Conservation (phyloP, 768 basidiomycete species). For the Rhodosporidiobolus odoratus region DNA sequence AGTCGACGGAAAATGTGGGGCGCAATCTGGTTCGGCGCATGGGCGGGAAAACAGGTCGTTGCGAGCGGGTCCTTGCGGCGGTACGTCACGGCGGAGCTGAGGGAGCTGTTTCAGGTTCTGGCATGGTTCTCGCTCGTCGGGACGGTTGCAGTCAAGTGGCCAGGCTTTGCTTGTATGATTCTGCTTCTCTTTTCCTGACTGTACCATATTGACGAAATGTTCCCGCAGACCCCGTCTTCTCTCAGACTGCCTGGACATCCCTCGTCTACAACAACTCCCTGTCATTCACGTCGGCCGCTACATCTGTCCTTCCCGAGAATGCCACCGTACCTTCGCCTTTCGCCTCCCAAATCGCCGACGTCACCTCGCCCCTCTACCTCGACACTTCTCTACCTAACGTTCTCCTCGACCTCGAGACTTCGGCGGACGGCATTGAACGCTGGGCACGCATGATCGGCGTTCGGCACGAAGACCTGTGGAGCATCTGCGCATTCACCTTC, state of each 20-base stretch:
- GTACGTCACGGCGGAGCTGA: conserved; percentile 85
- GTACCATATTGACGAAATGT: neutral
- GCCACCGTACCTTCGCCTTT: conserved; percentile 52
- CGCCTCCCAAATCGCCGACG: conserved; percentile 64
- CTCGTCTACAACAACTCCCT: conserved; percentile 46
- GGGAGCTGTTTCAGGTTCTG: conserved; percentile 87
- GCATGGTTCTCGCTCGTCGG: conserved; percentile 82
- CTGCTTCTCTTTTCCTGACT: neutral
- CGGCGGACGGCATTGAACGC: conserved; percentile 63
- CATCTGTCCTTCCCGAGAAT: conserved; percentile 12
- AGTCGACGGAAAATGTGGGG: conserved; percentile 64
- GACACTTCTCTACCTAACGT: conserved; percentile 63
- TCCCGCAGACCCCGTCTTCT: conserved; percentile 73
- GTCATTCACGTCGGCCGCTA: conserved; percentile 24
- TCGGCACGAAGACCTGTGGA: conserved; percentile 70
- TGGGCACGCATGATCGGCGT: conserved; percentile 82
- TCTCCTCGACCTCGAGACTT: conserved; percentile 55
- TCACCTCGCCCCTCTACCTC: conserved; percentile 70
- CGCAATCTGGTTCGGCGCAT: conserved; percentile 82
- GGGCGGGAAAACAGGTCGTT: conserved; percentile 83
- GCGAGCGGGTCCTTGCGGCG: conserved; percentile 78
- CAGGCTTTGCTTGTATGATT: conserved; percentile 72
- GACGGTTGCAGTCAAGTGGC: conserved; percentile 96
- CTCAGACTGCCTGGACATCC: conserved; percentile 82
- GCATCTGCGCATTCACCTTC: conserved; percentile 73